Conservation (phyloP, 2,329 filamentous ascomycete species). For the Neonectria neomacrospora region DNA sequence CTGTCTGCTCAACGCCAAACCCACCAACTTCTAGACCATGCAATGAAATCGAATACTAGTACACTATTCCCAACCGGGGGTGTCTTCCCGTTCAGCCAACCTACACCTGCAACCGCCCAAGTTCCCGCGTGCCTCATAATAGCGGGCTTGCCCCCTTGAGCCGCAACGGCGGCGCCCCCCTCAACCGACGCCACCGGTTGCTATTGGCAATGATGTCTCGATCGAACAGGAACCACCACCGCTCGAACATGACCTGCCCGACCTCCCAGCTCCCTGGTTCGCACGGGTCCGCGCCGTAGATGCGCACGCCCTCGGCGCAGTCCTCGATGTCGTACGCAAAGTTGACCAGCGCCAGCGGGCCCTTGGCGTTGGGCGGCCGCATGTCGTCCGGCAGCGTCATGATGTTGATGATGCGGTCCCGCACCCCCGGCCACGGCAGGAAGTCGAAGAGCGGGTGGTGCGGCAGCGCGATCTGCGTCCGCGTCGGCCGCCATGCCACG, state of each 20-base stretch:
- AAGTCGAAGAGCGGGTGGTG: constrained; percentile 69
- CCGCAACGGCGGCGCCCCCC: constrained; percentile 54
- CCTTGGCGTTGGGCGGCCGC: constrained; percentile 59
- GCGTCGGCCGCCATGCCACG: constrained; percentile 61
- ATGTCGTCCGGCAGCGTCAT: constrained; percentile 60
- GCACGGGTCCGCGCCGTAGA: constrained; percentile 62
- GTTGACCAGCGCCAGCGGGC: constrained; percentile 60
- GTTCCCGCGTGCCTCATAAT: constrained; percentile 15
- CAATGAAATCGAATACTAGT: background rate
- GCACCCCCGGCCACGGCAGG: constrained; percentile 66
- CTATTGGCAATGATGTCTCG: constrained; percentile 62
- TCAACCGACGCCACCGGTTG: constrained; percentile 60
- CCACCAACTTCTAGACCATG: background rate
- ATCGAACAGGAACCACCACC: constrained; percentile 72
- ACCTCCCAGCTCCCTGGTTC: constrained; percentile 65
- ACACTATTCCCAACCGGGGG: background rate
- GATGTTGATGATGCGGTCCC: constrained; percentile 64
- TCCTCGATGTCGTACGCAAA: constrained; percentile 69
- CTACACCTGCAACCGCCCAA: constrained; percentile 12
- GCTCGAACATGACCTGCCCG: constrained; percentile 66
- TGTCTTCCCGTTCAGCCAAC: too few species aligned
- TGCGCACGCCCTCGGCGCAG: constrained; percentile 59
- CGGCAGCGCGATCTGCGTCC: constrained; percentile 59
- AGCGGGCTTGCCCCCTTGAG: constrained; percentile 27
- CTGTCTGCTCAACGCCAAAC: background rate